Percentiles rank a stretch among this genome's conserved stretches.
phyloP scores from a whole-genome alignment of 2,329 filamentous ascomycete species.

The Aspergillus novofumigatus region DNA sequence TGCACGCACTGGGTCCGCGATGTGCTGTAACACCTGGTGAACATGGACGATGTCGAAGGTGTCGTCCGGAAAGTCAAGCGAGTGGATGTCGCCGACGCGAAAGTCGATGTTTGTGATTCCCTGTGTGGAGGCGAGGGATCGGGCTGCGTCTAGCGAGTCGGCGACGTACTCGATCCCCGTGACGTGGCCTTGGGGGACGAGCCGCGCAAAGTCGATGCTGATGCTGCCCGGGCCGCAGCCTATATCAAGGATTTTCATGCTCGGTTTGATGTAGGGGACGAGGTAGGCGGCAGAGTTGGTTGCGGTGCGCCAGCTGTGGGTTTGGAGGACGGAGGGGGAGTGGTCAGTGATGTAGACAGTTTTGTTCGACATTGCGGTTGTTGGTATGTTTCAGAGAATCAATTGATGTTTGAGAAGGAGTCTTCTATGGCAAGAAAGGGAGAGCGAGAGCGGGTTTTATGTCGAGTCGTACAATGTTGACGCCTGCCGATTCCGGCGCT shows the following conservation, averaged over 20 bases:
- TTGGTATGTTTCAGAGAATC: constrained; percentile 14
- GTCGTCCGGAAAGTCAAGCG: constrained; percentile 38
- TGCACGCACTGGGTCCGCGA: constrained; percentile 48
- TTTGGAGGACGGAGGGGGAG: constrained; percentile 32
- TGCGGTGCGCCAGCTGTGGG: constrained; percentile 34
- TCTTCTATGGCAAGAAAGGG: constrained; percentile 9
- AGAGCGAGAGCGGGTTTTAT: not conserved
- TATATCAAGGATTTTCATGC: constrained; percentile 41
- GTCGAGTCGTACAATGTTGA: too few species aligned
- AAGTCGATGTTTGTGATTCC: constrained; percentile 35
- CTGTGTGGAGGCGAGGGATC: constrained; percentile 22
- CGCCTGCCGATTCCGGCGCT: too few species aligned
- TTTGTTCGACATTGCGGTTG: constrained; percentile 5
- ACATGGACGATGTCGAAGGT: constrained; percentile 58
- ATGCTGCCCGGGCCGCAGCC: constrained; percentile 46
- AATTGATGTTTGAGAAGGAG: constrained; percentile 13
- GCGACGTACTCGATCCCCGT: constrained; percentile 33
- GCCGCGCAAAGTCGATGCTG: constrained; percentile 36
- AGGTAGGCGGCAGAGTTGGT: constrained; percentile 39
- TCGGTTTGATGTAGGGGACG: constrained; percentile 32
- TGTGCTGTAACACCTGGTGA: constrained; percentile 57
- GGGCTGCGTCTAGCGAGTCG: constrained; percentile 33
- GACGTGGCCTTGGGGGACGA: constrained; percentile 36
- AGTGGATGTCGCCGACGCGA: constrained; percentile 39
- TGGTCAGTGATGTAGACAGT: constrained; percentile 38